Conservation (phyloP, 805 yeast genomes). For the Teunomyces gatunensis region DNA sequence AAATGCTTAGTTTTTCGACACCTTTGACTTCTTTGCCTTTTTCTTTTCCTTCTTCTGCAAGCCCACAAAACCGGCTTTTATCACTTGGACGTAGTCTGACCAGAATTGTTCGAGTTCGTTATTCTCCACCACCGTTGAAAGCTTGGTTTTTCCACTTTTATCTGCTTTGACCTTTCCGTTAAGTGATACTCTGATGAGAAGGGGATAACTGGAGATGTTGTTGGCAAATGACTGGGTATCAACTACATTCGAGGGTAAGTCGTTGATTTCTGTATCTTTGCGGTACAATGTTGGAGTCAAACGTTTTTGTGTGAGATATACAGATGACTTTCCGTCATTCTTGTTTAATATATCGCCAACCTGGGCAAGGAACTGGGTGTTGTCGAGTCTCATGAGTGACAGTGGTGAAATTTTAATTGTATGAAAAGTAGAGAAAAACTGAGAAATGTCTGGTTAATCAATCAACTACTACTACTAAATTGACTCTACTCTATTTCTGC, state of each 20-base stretch:
- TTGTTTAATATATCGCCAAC: conserved; percentile 10
- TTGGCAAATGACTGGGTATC: conserved; percentile 11
- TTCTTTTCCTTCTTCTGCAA: conserved; percentile 80
- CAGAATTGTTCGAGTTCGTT: conserved; percentile 69
- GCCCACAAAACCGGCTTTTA: conserved; percentile 73
- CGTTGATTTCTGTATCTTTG: conserved; percentile 19
- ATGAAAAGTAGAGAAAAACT: background rate
- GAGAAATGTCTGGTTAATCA: background rate
- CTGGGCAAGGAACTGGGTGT: conserved; percentile 18
- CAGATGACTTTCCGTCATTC: conserved; percentile 46
- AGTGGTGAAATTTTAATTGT: background rate
- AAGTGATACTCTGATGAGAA: conserved; percentile 67
- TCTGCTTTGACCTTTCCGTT: conserved; percentile 42
- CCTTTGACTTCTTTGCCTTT: conserved; percentile 56
- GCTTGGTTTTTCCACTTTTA: conserved; percentile 51
- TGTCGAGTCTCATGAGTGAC: conserved; percentile 12
- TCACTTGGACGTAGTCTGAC: conserved; percentile 65
- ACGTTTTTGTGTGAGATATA: conserved; percentile 62
- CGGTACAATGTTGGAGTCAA: conserved; percentile 25
- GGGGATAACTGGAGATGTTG: conserved; percentile 47
- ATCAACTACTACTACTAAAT: too few relatives aligned
- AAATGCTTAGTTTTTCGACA: conserved; percentile 18
- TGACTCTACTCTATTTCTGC: too few relatives aligned
- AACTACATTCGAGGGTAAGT: conserved; percentile 36
- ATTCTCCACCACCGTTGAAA: conserved; percentile 69